Evolutionary conservation across 2,329 filamentous ascomycete species (phyloP).

Genomic region (Aspergillus sp.): DNA sequence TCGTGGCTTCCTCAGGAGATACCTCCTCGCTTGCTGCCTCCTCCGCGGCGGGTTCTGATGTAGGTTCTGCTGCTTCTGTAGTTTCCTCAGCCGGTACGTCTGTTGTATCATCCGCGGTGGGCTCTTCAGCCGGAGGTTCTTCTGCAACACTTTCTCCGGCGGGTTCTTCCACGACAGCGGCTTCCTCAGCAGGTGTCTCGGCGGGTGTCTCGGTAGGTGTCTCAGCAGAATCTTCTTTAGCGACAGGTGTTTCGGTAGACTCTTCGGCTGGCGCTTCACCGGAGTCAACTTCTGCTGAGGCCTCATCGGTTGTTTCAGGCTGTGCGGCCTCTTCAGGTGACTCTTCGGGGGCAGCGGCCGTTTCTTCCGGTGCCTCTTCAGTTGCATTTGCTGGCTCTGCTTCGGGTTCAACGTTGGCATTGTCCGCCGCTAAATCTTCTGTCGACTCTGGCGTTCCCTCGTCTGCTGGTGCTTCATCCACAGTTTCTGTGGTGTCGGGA

Average conservation of each 20-base stretch:
- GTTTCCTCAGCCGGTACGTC: conserved; percentile 14
- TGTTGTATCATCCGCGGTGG: conserved; percentile 14
- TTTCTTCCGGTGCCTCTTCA: conserved; percentile 4
- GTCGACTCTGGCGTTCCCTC: neutral
- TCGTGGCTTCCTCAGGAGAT: neutral
- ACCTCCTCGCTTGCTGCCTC: conserved; percentile 18
- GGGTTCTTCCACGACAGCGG: conserved; percentile 16
- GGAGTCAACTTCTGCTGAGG: neutral
- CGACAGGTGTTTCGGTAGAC: neutral
- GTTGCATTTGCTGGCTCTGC: conserved; percentile 11
- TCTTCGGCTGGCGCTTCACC: conserved; percentile 15
- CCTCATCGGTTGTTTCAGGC: conserved; percentile 4
- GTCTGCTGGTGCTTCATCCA: conserved; percentile 10
- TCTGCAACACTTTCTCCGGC: neutral
- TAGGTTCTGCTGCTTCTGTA: neutral
- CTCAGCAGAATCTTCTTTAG: neutral
- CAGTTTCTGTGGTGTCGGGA: conserved; percentile 10
- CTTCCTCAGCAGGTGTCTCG: conserved; percentile 12
- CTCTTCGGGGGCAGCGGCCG: conserved; percentile 16
- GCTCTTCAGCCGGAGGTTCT: conserved; percentile 2
- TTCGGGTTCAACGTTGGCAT: conserved; percentile 14
- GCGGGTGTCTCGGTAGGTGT: neutral
- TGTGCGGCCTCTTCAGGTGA: conserved; percentile 9
- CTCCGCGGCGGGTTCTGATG: conserved; percentile 14
- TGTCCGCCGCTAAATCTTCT: conserved; percentile 14